Base-by-base conservation (phyloP, 768 basidiomycete genomes). In the Leccinum longicurvipes region DNA sequence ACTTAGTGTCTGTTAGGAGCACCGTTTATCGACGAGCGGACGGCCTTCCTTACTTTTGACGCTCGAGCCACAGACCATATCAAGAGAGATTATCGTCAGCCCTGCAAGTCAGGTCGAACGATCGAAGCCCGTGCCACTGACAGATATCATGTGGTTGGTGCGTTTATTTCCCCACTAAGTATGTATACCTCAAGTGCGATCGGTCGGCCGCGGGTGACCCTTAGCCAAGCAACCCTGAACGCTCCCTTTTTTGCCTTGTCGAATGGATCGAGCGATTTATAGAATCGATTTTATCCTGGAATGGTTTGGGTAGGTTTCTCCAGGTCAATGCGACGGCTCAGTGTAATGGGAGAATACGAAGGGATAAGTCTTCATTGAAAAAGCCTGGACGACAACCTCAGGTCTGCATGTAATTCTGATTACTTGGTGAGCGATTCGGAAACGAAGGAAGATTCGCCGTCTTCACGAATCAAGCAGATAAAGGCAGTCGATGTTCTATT, bases 391-490 rank as follows among this genome's bases (percentile, higher is more conserved):
- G 39, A 54, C 55, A 29, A 67, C 48, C 29, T 60, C 8, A 63
- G 50, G n/a, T 25, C 53, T 5, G 57, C 57, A 31, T 63, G 60
- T 50, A 23, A 67, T 55, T 29, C 53, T 53, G 10, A 50, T 27
- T 31, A 51, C 63, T 55, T 57, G 44, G 46, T 39, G 48, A 67
- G 59, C 27, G 57, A 52, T 19, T 58, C 51, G 2, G 60, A 53
- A 28, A 61, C 58, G 47, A 50, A 55, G 14, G 21, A 42, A 12
- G 12, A 61, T 65, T 54, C 53, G 79, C 78, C 65, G 14, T 63
- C 28, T 28, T 77, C 72, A 10, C 77, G 74, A 31, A 78, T 65
- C 0, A 71, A 65, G 79, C 79, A 82, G 11, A 80, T 55, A 51
- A 80, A 76, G 67, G 44, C 72, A 74, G 17, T 42, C 45, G 49